Base-by-base conservation (phyloP, 352 stramenopile species). In the Phytophthora capsici region DNA sequence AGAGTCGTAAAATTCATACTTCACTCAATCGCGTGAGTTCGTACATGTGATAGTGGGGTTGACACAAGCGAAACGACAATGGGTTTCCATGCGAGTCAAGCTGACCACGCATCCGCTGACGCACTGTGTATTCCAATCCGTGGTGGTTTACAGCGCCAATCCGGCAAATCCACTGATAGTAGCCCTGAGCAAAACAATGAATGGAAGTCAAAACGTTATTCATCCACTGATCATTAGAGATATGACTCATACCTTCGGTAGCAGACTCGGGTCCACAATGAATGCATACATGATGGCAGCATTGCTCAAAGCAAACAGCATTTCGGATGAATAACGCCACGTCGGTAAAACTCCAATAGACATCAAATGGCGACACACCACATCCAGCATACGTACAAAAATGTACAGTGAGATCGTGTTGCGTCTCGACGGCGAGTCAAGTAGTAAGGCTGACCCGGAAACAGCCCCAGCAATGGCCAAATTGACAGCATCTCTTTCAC, bases 41-140 rank as follows among this genome's bases (percentile, higher is more conserved):
- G 48, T 91, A 92, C 87, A 88, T 81, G 80, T 96, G 88, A 47
- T 92, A 94, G 66, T 96, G 88, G 19, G 88, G 88, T 67, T 96
- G 88, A 38, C 88, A 96, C 16, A 77, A 63, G 4, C 85, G 87
- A 60, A 94, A 96, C 9, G 71, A 40, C 20, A 92, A 57, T 9
- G 64, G 38, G 14, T 72, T 61, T 26, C 77, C 80, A 14, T 61
- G 49, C 0, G 54, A 51, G 26, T 89, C 78, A 10, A 84, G 46
- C 13, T 88, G 69, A 38, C 77, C 80, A 46, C 73, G 75, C 59
- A 86, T 78, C 0, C 78, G 75, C 36, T 88, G 73, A 47, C 88
- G 82, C 7, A 93, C 50, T 20, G 81, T 82, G 65, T 89, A 89
- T 45, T 93, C 81, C 17, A 93, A 50, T 1, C 86, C 88, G 50